Evolutionary conservation across 805 yeast genomes (phyloP), one percentile per base, ranked within the genome.

Genomic region (Wickerhamomyces rabaulensis): DNA sequence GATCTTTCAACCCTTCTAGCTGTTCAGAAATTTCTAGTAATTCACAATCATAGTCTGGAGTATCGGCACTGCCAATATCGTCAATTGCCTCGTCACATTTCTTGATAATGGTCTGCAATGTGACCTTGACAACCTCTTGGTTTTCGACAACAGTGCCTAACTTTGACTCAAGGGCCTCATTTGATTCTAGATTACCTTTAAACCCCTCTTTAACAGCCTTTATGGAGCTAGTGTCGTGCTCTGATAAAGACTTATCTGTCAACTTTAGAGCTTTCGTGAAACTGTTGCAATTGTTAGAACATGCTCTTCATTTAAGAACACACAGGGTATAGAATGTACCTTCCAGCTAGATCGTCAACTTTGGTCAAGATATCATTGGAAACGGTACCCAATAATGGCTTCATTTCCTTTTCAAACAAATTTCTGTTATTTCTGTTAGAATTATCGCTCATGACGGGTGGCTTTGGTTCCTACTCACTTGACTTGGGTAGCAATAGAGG

Each of bases 231-330:
- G 15, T 9, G 2, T 54, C 3, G 9, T 47, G 43, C 12, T 42
- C 41, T 3, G 41, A 25, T 1, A 52, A 23, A 8, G 58, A 63
- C 10, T 52, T 61, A 39, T 46, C 57, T 39, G 61, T 60, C 3
- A 63, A 59, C 36, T 59, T 62, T 47, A 58, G 55, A 3, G 56
- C 52, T 2, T 64, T 63, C 9, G 56, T 41, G 6, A 52, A 41
- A 15, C 54, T 49, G 33, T 12, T 36, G 13, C 17, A 35, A 22
- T 15, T 16, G 47, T 47, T 47, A 47, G 50, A 41, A 47, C n/a
- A 20, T n/a, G 16, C 25, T 15, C 37, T 21, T 60, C 44, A 15
- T 51, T 51, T 44, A 61, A 36, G 53, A 42, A 20, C 58, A 43
- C 4, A 57, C 48, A 3, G 56, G 52, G 29, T 59, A 43, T 27